Evolutionary conservation across 306 rosid genomes (phyloP), one percentile per base, ranked within the genome.

Genomic region (Dalbergia cultrata): DNA sequence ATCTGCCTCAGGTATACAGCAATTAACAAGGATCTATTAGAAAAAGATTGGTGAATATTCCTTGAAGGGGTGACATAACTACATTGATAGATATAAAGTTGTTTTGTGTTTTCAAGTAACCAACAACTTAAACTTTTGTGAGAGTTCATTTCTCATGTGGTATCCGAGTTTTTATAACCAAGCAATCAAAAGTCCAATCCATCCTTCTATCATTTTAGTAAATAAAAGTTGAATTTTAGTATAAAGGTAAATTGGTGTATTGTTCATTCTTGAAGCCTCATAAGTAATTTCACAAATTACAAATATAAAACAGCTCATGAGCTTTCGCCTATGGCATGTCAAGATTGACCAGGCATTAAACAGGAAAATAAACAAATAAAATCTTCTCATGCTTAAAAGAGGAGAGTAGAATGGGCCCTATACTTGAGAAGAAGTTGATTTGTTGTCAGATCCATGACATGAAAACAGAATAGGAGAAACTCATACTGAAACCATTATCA

Each of bases 401-500:
- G 33, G 57, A 75, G 45, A 39, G 60, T 60, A 60, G 33, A 60
- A 61, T 8, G 39, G 37, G 17, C 21, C 68, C 44, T 13, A 22
- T 44, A 31, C 31, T 54, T 12, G 19, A 72, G 13, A 33, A 56
- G 78, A 73, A 58, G 22, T 57, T 39, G 41, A 73, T 73, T 65
- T 37, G 56, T 19, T 26, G 10, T 57, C 56, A 39, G 56, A 73
- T 39, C 67, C 66, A 37, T 73, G 67, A 19, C 53, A 53, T 54
- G 18, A 71, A 71, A 53, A 14, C 50, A 33, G 26, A 9, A 44
- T 26, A 44, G 18, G 26, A 74, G 35, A 34, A 72, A 72, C 54
- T 56, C 35, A 56, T 37, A 19, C 66, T 56, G 37, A 16, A 74
- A 74, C 44, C 69, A 74, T 74, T 22, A 44, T 19, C 39, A 67